A percentile compares a stretch with the other conserved stretches of the same genome.
These are phyloP conservation scores for Paracamarosporium sp. DNA, from an alignment of 2,329 filamentous ascomycete genomes.

Conservation along the genomic window DNA sequence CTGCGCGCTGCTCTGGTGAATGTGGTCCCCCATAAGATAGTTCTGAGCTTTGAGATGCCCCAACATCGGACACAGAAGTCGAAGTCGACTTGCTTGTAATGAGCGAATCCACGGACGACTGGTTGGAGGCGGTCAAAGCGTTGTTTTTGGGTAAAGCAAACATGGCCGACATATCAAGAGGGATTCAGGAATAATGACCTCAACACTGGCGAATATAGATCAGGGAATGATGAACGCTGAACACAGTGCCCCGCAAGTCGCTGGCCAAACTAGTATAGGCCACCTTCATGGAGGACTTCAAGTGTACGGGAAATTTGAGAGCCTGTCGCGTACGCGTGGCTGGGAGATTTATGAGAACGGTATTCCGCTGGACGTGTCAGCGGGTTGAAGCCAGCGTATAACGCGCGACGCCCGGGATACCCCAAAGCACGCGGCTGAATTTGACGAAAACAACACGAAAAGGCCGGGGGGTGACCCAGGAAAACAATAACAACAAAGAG, in stretches of 20 bases:
- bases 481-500: constrained; percentile 19
- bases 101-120: constrained; percentile 42
- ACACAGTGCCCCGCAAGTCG: constrained; percentile 35
- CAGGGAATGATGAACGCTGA: constrained; percentile 25
- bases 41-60: constrained; percentile 33
- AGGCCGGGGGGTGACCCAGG: constrained; percentile 2
- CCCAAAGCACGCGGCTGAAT: constrained; percentile 14
- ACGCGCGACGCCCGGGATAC: constrained; percentile 20
- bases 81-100: constrained; percentile 27
- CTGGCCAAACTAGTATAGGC: constrained; percentile 25
- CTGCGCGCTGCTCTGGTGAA: constrained; percentile 38
- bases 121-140: constrained; percentile 34
- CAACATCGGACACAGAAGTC: constrained; percentile 31
- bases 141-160: constrained; percentile 46
- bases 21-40: constrained; percentile 33
- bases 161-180: constrained; percentile 32
- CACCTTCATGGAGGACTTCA: constrained; percentile 34
- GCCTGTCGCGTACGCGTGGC: constrained; percentile 32
- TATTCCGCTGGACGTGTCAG: constrained; percentile 31
- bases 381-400: constrained; percentile 27
- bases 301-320: constrained; percentile 18
- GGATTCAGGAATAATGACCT: constrained; percentile 11
- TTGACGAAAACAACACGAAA: constrained; percentile 16
- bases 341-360: constrained; percentile 25
- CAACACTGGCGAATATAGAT: constrained; percentile 26